These are phyloP conservation scores for Yarrowia sp. DNA, from an alignment of 805 yeast species.

Conservation along the genomic window DNA sequence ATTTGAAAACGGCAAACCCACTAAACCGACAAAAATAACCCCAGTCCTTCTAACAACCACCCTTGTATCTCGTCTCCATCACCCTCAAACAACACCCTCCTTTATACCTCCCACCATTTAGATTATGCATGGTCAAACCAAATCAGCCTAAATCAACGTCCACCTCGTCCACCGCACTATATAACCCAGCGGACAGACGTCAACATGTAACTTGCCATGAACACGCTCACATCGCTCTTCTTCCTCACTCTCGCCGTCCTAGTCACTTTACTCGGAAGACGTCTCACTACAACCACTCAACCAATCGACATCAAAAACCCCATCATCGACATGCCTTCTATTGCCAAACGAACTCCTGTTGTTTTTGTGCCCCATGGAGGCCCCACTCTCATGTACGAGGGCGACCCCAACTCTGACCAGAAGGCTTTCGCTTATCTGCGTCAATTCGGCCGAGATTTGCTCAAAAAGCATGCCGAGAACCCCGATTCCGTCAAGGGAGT, in stretches of 20 bases:
- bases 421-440: slow-evolving; percentile 60
- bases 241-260: neutral
- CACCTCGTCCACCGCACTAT: neutral
- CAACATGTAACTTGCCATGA: neutral
- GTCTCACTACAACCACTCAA: neutral
- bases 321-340: slow-evolving; percentile 19
- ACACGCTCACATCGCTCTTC: slow-evolving; percentile 7
- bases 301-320: neutral
- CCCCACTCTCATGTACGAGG: slow-evolving; percentile 67
- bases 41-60: neutral
- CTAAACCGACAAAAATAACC: neutral
- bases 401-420: slow-evolving; percentile 48
- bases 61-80: neutral
- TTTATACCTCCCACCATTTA: neutral
- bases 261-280: neutral
- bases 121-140: neutral
- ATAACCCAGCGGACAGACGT: neutral
- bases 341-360: slow-evolving; percentile 47
- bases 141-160: too few relatives aligned
- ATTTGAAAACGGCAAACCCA: too few relatives aligned
- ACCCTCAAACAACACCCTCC: neutral
- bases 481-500: slow-evolving; percentile 57
- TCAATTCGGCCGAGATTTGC: slow-evolving; percentile 53
- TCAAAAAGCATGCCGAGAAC: slow-evolving; percentile 33
- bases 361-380: slow-evolving; percentile 79